Base-by-base conservation (phyloP, 805 yeast species). In the Candida piceae region DNA sequence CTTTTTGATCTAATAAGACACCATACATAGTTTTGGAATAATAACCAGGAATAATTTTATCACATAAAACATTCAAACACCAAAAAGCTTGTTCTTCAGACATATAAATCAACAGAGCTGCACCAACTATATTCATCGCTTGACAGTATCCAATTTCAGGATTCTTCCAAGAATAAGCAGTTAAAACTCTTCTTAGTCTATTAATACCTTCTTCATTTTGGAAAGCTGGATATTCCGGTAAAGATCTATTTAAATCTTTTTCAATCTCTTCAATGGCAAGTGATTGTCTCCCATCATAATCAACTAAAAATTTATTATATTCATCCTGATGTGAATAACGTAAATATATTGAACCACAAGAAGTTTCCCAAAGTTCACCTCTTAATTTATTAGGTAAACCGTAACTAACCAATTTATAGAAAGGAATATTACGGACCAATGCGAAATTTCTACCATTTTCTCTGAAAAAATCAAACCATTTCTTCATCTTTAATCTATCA, bases 11-110 rank as follows among this genome's bases (percentile, higher is more conserved):
- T 25, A 93, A 66, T 21, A 93, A 64, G 1, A 96, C 93, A 18
- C 99, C 99, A 53, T 90, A 90, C 98, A 93, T 93, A 1, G 97
- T 90, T 52, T 79, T 86, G 3, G 97, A 89, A 55, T 93, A 93
- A 60, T 93, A 93, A 0, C 98, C 98, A 0, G 97, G 97, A 4
- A 88, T 84, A 41, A 84, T 74, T 27, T 78, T 73, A 41, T 88
- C 95, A 63, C 97, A 88, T 3, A 93, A 61, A 13, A 76, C 74
- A 38, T 79, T 76, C 39, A 93, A 69, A 40, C 90, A 77, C 97
- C 97, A 93, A 55, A 87, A 93, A 0, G 96, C 97, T 60, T 93
- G 97, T 47, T 90, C 98, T 59, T 93, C 99, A 7, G 94, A 83
- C 83, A 86, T 88, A 57, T 78, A 84, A 27, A 83, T 83, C 41